Conservation (phyloP, 306 rosid genomes). For the Lathyrus tuberosus region DNA sequence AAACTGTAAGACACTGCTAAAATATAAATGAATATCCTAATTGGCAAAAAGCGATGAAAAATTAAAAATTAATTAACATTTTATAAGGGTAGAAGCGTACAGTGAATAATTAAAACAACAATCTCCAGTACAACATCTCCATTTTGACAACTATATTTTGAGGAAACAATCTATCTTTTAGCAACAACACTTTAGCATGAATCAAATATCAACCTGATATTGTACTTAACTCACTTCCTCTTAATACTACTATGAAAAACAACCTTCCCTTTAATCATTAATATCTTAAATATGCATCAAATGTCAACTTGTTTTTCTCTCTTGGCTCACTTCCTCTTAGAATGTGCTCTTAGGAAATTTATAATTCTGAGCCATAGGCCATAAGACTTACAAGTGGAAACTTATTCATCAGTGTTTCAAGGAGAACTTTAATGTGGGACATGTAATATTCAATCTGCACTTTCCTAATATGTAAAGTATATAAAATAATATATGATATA, state of each 20-base stretch:
- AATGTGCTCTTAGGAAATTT: constrained; percentile 13
- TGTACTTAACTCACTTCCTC: too few species aligned
- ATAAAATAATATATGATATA: not conserved
- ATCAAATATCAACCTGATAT: too few species aligned
- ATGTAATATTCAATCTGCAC: not conserved
- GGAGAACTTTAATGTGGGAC: not conserved
- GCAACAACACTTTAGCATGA: not conserved
- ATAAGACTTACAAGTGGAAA: constrained; percentile 10
- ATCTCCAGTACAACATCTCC: constrained; percentile 1
- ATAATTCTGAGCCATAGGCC: constrained; percentile 16
- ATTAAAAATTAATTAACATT: not conserved
- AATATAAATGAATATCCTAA: constrained; percentile 30
- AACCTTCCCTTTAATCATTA: too few species aligned
- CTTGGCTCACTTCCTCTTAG: too few species aligned
- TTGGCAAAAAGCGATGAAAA: not conserved
- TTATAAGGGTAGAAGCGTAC: constrained; percentile 10
- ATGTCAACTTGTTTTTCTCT: too few species aligned
- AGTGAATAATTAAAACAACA: not conserved
- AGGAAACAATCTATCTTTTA: not conserved
- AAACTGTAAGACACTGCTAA: constrained; percentile 31
- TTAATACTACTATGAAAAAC: too few species aligned
- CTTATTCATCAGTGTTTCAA: too few species aligned
- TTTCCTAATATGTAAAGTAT: constrained; percentile 13
- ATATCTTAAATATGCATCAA: too few species aligned
- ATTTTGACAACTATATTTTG: constrained; percentile 8